phyloP scores from a whole-genome alignment of 192 early-diverging fungal genomes.

The Phlyctochytrium arcticum region DNA sequence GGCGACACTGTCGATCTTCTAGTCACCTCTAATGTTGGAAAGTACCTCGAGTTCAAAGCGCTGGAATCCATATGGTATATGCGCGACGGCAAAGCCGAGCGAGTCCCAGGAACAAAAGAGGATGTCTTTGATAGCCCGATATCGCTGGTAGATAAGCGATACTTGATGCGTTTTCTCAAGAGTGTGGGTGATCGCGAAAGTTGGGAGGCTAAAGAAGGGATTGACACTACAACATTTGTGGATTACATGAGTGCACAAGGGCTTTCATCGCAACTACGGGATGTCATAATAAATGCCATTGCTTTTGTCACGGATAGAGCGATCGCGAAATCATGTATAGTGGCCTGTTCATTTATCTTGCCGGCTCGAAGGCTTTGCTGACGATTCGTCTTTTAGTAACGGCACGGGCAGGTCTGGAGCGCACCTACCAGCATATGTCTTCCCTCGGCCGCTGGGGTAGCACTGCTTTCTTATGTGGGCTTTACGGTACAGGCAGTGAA shows the following conservation, averaged over 20 bases:
- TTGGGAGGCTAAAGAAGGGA: not conserved
- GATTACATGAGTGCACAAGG: conserved; percentile 12
- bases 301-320: conserved; percentile 16
- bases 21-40: conserved; percentile 71
- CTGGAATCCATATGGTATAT: conserved; percentile 67
- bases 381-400: conserved; percentile 25
- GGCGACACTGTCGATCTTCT: conserved; percentile 72
- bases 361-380: too few species aligned
- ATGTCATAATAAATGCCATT: conserved; percentile 32
- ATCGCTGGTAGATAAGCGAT: conserved; percentile 78
- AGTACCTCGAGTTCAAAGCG: conserved; percentile 85
- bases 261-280: conserved; percentile 16
- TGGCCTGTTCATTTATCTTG: not conserved
- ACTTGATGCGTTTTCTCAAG: conserved; percentile 85
- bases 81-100: conserved; percentile 39
- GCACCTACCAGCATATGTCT: conserved; percentile 60
- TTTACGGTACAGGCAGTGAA: conserved; percentile 89
- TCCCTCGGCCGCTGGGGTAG: conserved; percentile 84
- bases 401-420: conserved; percentile 61
- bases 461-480: conserved; percentile 72
- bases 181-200: conserved; percentile 10
- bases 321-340: not conserved
- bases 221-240: not conserved
- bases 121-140: conserved; percentile 85
- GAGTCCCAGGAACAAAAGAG: conserved; percentile 84